Conservation (phyloP, 1,284 basidiomycete genomes). For the Pascua sp. region DNA sequence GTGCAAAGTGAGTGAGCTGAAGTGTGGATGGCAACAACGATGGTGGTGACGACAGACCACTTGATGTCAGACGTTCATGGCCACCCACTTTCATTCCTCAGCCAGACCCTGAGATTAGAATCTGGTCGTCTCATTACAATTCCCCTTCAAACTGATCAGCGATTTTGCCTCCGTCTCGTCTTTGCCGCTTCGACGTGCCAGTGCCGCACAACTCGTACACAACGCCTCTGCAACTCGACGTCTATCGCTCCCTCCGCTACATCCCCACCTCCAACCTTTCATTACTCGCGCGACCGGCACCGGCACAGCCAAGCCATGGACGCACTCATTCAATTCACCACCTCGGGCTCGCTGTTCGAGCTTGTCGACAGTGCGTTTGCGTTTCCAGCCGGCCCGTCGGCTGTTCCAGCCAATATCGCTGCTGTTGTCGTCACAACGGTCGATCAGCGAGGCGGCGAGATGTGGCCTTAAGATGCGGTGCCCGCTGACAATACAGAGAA, state of each 20-base stretch:
- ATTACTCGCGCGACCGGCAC: neutral
- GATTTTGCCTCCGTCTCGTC: slow-evolving; percentile 1
- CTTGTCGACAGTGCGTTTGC: slow-evolving; percentile 91
- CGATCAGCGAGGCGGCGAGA: too few relatives aligned
- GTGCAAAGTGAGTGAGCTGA: too few relatives aligned
- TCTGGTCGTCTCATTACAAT: neutral
- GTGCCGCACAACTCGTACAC: neutral
- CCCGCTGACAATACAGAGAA: slow-evolving; percentile 65
- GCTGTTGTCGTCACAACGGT: too few relatives aligned
- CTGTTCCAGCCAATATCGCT: too few relatives aligned
- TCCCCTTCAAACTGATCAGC: neutral
- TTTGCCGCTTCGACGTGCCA: neutral
- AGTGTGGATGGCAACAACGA: too few relatives aligned
- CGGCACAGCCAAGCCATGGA: slow-evolving; percentile 60
- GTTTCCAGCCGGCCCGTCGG: too few relatives aligned
- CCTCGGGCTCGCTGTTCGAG: slow-evolving; percentile 91
- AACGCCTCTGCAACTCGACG: neutral
- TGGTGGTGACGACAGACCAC: too few relatives aligned
- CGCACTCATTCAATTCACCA: slow-evolving; percentile 92
- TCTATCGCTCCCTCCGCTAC: neutral
- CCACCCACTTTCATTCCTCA: neutral
- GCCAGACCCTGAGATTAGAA: neutral
- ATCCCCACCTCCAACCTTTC: too few relatives aligned
- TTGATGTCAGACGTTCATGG: too few relatives aligned
- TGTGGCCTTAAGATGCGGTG: too few relatives aligned